Base-by-base conservation (phyloP, 768 basidiomycete genomes). In the Agrocybe chaxingu region DNA sequence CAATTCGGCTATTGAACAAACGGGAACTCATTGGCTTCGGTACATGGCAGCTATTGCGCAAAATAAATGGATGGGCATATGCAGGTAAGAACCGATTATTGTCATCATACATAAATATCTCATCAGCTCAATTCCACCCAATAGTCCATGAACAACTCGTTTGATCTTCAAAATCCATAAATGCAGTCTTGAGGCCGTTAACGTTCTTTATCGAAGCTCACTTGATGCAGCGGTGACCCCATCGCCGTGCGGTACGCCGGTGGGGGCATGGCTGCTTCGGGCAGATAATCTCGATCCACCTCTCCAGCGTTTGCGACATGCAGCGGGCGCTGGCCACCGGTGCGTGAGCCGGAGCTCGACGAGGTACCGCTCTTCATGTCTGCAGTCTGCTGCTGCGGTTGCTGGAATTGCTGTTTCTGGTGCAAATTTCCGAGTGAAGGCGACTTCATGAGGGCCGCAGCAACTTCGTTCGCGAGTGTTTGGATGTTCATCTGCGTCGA, bases 401-500 rank as follows among this genome's bases (percentile, higher is more conserved):
- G 24, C 5, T 24, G 24, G 24, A 5, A 24, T 5, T 3, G 24
- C 5, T 24, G 24, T 24, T 24, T 24, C 24, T 24, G 24, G 24
- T 24, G 24, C 24, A 24, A 24, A 24, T 24, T 24, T 24, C 24
- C 24, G 3, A 24, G 24, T 5, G 24, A 24, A 5, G 48, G 50
- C 30, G 49, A 50, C 30, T 46, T 16, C 10, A 46, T 44, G 8
- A 61, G 44, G 19, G 58, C 41, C 2, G 52, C 51, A 4, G 50
- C 60, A 6, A 61, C 57, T 38, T 61, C 60, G 18, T 39, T 55
- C 8, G 60, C 60, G 8, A 61, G 44, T 3, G 57, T 52, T 4
- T 58, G 50, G 11, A 61, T 48, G 33, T 58, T 50, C 12, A 61
- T 36, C 10, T 45, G 18, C 19, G 43, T 42, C 4, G 40, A 39